Percentiles rank a stretch among this genome's conserved stretches.
phyloP scores from a whole-genome alignment of 202 grass and related monocot genomes.

The Schoenoplectus tabernaemontani region DNA sequence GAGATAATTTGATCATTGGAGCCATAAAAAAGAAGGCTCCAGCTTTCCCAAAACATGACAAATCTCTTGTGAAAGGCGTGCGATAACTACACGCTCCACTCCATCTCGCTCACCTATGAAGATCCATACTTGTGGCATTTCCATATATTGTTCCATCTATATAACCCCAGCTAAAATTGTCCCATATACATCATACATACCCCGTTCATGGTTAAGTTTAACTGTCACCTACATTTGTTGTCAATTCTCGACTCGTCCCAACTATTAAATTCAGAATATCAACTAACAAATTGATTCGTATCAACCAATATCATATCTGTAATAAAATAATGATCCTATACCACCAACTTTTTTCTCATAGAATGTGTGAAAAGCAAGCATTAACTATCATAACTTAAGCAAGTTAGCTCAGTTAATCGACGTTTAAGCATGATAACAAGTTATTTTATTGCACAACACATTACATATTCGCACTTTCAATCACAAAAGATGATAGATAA shows the following conservation, averaged over 20 bases:
- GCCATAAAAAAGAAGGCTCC: neutral
- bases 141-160: too few relatives aligned
- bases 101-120: conserved; percentile 25
- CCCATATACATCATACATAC: too few relatives aligned
- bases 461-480: neutral
- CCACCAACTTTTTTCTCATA: neutral
- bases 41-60: conserved; percentile 55
- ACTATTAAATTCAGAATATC: too few relatives aligned
- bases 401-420: neutral
- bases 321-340: neutral
- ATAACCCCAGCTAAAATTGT: too few relatives aligned
- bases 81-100: conserved; percentile 68
- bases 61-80: conserved; percentile 33
- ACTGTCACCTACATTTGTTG: too few relatives aligned
- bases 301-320: neutral
- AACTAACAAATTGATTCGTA: neutral
- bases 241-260: too few relatives aligned
- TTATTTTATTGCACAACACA: neutral
- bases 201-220: too few relatives aligned
- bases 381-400: neutral
- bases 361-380: neutral
- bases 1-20: neutral
- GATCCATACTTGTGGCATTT: too few relatives aligned
- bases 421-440: neutral
- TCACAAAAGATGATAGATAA: neutral